These are phyloP conservation scores for Reticulascus tulasneorum DNA, from an alignment of 2,329 filamentous ascomycete species.

Conservation along the genomic window DNA sequence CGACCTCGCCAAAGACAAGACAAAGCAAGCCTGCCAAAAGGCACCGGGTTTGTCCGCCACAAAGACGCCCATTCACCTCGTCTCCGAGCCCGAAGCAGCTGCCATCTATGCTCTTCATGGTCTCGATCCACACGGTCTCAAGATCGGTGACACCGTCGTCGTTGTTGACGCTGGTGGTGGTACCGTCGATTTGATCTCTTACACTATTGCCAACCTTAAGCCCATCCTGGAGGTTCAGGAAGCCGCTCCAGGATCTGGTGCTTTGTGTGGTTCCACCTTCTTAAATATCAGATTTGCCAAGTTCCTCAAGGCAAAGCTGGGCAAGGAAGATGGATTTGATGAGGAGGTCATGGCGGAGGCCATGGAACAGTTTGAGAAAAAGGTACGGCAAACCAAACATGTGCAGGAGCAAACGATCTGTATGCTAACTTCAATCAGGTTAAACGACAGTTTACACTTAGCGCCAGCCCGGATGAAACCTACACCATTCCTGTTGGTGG, in stretches of 20 bases:
- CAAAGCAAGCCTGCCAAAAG: slow-evolving; percentile 38
- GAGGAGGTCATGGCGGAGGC: slow-evolving; percentile 35
- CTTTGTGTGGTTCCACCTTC: slow-evolving; percentile 45
- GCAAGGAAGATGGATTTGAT: slow-evolving; percentile 38
- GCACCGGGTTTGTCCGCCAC: slow-evolving; percentile 26
- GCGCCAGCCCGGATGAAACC: slow-evolving; percentile 29
- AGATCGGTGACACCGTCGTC: slow-evolving; percentile 44
- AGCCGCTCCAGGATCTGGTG: slow-evolving; percentile 44
- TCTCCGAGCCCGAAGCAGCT: slow-evolving; percentile 51
- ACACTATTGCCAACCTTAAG: slow-evolving; percentile 39
- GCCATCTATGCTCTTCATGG: slow-evolving; percentile 45
- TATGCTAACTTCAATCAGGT: slow-evolving; percentile 23
- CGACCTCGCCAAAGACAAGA: slow-evolving; percentile 48
- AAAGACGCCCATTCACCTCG: slow-evolving; percentile 35
- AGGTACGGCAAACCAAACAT: slow-evolving; percentile 18
- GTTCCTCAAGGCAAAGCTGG: slow-evolving; percentile 38
- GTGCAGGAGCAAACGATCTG: slow-evolving; percentile 19
- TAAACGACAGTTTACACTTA: slow-evolving; percentile 23
- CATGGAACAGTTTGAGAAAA: slow-evolving; percentile 40
- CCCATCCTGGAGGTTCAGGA: slow-evolving; percentile 45
- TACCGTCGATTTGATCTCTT: slow-evolving; percentile 51
- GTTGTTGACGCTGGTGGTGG: slow-evolving; percentile 53
- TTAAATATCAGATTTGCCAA: slow-evolving; percentile 44
- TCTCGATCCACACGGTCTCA: slow-evolving; percentile 35
- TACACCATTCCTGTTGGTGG: slow-evolving; percentile 32